Conservation (phyloP, 2,329 filamentous ascomycete species). For the Sporothrix protearum region DNA sequence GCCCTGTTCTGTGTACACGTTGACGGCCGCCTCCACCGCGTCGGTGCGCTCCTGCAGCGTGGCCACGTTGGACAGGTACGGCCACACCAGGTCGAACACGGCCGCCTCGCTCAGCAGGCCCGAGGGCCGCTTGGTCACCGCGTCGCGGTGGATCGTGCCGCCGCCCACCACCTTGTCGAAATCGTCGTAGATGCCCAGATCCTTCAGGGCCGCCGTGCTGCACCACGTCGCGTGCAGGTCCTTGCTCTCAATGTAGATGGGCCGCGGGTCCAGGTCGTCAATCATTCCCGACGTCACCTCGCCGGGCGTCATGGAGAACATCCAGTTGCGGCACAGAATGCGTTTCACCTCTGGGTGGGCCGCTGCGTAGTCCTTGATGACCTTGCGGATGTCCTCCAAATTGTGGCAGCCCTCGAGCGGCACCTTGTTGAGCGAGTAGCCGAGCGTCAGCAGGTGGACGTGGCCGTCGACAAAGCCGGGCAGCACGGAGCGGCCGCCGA, state of each 20-base stretch:
- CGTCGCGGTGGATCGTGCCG: conserved; percentile 51
- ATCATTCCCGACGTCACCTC: conserved; percentile 48
- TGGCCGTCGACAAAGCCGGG: conserved; percentile 58
- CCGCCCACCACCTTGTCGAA: conserved; percentile 43
- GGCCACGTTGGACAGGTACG: conserved; percentile 48
- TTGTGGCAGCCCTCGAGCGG: conserved; percentile 45
- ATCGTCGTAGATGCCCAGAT: conserved; percentile 44
- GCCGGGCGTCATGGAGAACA: conserved; percentile 53
- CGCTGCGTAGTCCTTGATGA: conserved; percentile 45
- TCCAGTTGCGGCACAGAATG: conserved; percentile 53
- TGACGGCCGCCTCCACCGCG: conserved; percentile 46
- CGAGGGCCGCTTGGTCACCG: conserved; percentile 41
- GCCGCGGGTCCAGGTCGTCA: conserved; percentile 47
- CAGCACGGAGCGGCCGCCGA: conserved; percentile 43
- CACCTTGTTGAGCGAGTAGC: conserved; percentile 52
- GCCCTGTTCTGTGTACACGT: conserved; percentile 48
- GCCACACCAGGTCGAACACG: conserved; percentile 54
- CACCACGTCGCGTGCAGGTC: conserved; percentile 57
- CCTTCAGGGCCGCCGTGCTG: conserved; percentile 49
- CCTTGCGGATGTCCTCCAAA: conserved; percentile 47
- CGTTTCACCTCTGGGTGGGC: conserved; percentile 45
- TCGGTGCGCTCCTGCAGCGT: conserved; percentile 47
- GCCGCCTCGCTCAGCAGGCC: conserved; percentile 54
- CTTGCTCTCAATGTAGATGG: conserved; percentile 56
- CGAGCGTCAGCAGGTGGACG: conserved; percentile 55